Base-by-base conservation (phyloP, 2,329 filamentous ascomycete species). In the Sporothrix protearum region DNA sequence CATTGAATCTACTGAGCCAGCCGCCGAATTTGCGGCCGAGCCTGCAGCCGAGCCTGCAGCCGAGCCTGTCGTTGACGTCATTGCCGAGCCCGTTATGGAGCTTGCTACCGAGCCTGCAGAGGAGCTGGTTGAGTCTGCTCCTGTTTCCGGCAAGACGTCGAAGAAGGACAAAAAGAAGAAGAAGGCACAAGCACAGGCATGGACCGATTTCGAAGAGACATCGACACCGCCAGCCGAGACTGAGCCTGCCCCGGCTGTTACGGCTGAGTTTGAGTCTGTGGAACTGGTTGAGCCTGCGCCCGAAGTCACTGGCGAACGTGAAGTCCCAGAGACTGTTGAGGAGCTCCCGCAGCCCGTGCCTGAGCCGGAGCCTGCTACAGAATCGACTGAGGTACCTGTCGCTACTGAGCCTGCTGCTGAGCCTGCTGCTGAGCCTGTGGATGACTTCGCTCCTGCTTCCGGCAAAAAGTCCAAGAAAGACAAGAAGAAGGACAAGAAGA, bases 131-230 rank as follows among this genome's bases (percentile, higher is more conserved):
- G 61, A 64, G 6, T 19, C 47, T 28, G 22, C 61, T 19, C 61
- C 61, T 9, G 39, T 64, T 9, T 30, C 61, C 28, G 19, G 28
- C 45, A n/a, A 71, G n/a, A 25, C 39, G 55, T 66, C 63, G 28
- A 71, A 73, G 42, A 71, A 73, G 55, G 63, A 61, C 30, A 71
- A 71, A 55, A 68, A 70, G 22, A 73, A 66, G 69, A 51, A 39
- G 39, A 67, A 53, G 45, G 28, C 45, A 22, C 28, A 28, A 16
- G 53, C 53, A 12, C 63, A 67, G 45, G 45, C 45, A n/a, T 67
- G 25, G 63, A 10, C 63, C 3, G 45, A 39, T 16, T 9, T 36
- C 3, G 66, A 59, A 3, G 66, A 70, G 2, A 51, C 57, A 0
- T 19, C 36, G 10, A 49, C 69, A 25, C 19, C 57, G n/a, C 25